Conservation (phyloP, 257 asterid species). For the Solanum stenotomum region DNA sequence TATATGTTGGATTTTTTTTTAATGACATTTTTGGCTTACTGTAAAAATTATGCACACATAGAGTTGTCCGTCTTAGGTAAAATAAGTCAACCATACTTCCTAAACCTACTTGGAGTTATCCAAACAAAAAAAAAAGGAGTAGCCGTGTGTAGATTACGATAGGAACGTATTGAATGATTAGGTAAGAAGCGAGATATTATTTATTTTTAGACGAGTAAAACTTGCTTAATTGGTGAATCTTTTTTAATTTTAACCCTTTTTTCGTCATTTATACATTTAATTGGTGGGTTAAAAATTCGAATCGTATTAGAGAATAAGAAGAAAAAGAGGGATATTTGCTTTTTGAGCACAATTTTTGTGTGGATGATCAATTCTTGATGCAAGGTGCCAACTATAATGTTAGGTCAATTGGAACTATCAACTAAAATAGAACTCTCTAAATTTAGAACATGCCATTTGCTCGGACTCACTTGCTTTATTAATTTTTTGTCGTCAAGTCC, state of each 20-base stretch:
- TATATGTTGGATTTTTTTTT: no score
- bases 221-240: background rate
- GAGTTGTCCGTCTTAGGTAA: background rate
- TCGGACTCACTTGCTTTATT: background rate
- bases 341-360: background rate
- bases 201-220: background rate
- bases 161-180: background rate
- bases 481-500: background rate
- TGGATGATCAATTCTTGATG: background rate
- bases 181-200: background rate
- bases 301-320: background rate
- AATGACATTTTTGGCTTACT: background rate
- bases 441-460: background rate
- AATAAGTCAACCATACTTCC: background rate
- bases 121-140: background rate
- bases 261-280: background rate
- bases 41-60: background rate
- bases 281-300: background rate
- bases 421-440: background rate
- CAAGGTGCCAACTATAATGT: background rate
- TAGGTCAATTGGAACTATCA: background rate
- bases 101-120: background rate
- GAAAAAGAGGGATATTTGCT: background rate
- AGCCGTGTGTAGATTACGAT: background rate
- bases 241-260: background rate